Evolutionary conservation across 192 early-diverging fungal species (phyloP).

Genomic region (Mortierella hygrophila): DNA sequence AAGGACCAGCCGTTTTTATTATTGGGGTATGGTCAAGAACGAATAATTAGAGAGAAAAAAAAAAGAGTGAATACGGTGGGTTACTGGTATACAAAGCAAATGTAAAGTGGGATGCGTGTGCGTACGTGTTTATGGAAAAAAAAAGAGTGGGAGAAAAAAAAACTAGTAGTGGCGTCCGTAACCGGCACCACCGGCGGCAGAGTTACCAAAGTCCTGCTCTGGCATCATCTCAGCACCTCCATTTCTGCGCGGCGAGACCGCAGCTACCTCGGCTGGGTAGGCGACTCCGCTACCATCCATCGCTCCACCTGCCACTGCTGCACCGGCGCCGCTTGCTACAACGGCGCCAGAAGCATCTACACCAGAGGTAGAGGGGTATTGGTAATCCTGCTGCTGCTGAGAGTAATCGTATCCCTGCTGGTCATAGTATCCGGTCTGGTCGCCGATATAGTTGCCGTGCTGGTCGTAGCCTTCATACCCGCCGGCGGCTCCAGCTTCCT

Average conservation of each 20-base stretch:
- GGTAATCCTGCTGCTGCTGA: not conserved
- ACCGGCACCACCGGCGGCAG: not conserved
- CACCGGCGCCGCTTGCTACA: not conserved
- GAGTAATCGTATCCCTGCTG: not conserved
- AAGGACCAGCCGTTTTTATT: too few relatives aligned
- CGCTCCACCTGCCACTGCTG: not conserved
- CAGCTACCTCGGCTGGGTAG: not conserved
- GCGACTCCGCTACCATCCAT: not conserved
- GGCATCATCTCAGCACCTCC: conserved; percentile 27
- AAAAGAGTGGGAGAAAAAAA: not conserved
- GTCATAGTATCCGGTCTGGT: conserved; percentile 14
- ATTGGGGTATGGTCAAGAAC: too few relatives aligned
- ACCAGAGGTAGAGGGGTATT: not conserved
- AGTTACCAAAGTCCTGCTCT: conserved; percentile 40
- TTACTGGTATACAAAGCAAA: too few relatives aligned
- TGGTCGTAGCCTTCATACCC: conserved; percentile 37
- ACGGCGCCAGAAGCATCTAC: conserved; percentile 16
- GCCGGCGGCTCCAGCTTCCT: not conserved
- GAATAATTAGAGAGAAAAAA: too few relatives aligned
- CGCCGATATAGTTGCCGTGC: conserved; percentile 26
- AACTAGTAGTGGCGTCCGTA: conserved; percentile 30
- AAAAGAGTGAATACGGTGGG: too few relatives aligned
- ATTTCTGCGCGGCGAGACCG: not conserved
- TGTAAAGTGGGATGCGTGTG: not conserved
- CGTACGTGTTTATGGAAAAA: not conserved